Evolutionary conservation across 495 filamentous ascomycete species (phyloP), one percentile per base, ranked within the genome.

Genomic region (Mytilinidion resinicola): DNA sequence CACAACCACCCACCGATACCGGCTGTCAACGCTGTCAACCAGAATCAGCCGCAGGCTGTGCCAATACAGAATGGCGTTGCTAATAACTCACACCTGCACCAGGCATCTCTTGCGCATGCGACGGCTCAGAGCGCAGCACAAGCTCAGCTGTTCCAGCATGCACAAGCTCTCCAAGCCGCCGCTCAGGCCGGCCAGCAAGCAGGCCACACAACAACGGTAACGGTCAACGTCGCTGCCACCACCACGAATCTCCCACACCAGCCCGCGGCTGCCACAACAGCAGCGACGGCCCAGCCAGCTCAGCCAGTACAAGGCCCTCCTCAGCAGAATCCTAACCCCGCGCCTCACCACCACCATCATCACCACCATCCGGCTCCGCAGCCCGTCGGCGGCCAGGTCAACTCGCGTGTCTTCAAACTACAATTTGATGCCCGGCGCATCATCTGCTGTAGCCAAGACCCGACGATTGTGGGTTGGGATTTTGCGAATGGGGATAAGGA

Each of bases 351-450:
- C 53, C 61, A 67, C 53, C 65, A 67, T 34, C 58, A 63, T 30
- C 49, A 55, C 21, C 57, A 49, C 7, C 60, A 58, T 38, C 43
- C 36, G 48, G 55, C 35, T 21, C 20, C 11, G 36, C 48, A 19
- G 4, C 34, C 37, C 51, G 34, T 17, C 21, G 25, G 8, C 8
- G 36, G 44, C 19, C 56, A 57, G 14, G 57, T 41, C 35, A 63
- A 51, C 21, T 80, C 83, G 12, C 73, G 93, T 30, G 89, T 98
- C n/a, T 98, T 96, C 75, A 98, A 98, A 73, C 78, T 97, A 25
- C 95, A 98, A 74, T 98, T 96, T 65, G 93, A 98, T 67, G 85
- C 91, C 0, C 80, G 92, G 46, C 85, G 91, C 68, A 95, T 98
- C 69, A 88, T 98, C 53, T 96, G 91, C 73, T 95, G 92, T 63